phyloP scores from a whole-genome alignment of 805 yeast species.

The Wickerhamiella sergipiensis region DNA sequence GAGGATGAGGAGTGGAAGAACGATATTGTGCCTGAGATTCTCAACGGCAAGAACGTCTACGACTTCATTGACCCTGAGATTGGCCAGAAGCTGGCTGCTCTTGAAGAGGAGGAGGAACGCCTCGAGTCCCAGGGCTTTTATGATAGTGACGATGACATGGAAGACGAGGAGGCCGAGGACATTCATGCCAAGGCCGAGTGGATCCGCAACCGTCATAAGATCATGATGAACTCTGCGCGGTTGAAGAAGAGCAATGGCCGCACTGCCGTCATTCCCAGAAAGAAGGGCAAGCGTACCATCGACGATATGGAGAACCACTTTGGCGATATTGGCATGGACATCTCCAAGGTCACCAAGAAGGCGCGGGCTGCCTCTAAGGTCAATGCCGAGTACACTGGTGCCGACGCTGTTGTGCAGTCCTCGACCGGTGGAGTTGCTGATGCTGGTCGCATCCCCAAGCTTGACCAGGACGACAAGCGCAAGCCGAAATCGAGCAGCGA shows the following conservation, averaged over 20 bases:
- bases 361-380: conserved; percentile 28
- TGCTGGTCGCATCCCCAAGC: conserved; percentile 30
- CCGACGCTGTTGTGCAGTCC: conserved; percentile 60
- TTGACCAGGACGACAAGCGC: conserved; percentile 76
- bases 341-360: conserved; percentile 46
- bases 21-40: conserved; percentile 91
- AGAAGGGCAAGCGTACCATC: conserved; percentile 48
- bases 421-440: conserved; percentile 28
- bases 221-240: conserved; percentile 80
- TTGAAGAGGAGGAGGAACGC: conserved; percentile 94
- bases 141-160: conserved; percentile 61
- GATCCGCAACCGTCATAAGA: conserved; percentile 92
- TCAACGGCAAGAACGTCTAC: conserved; percentile 92
- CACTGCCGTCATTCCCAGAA: conserved; percentile 83
- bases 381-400: conserved; percentile 41
- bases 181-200: conserved; percentile 79
- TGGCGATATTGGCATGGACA: conserved; percentile 82
- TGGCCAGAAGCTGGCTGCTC: conserved; percentile 79
- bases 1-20: conserved; percentile 98
- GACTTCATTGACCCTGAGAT: conserved; percentile 96
- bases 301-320: conserved; percentile 78
- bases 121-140: conserved; percentile 91
- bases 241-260: conserved; percentile 76
- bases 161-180: conserved; percentile 43
- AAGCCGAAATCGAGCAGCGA: conserved; percentile 21